Evolutionary conservation across 2,329 filamentous ascomycete species (phyloP).

Genomic region (Venturia nashicola): DNA sequence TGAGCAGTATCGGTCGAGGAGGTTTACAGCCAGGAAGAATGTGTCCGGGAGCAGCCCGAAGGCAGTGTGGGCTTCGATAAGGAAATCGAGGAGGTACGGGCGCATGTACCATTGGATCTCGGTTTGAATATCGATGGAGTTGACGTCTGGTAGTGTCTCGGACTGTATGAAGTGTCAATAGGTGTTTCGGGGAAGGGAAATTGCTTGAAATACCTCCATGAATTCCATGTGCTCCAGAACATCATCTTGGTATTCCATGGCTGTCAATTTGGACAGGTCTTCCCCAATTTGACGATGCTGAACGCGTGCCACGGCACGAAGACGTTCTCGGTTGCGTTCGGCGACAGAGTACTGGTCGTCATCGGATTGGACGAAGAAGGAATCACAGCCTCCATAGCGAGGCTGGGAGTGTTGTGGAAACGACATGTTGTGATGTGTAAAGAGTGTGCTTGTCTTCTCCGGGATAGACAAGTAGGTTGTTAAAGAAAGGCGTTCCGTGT

Average conservation of each 20-base stretch:
- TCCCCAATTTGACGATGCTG: slow-evolving; percentile 80
- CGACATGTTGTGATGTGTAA: slow-evolving; percentile 38
- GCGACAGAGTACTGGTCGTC: slow-evolving; percentile 41
- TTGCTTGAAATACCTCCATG: slow-evolving; percentile 60
- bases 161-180: slow-evolving; percentile 35
- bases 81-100: slow-evolving; percentile 93
- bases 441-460: slow-evolving; percentile 36
- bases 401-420: slow-evolving; percentile 36
- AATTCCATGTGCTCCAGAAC: slow-evolving; percentile 86
- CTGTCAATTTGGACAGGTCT: slow-evolving; percentile 73
- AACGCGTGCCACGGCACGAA: slow-evolving; percentile 66
- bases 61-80: slow-evolving; percentile 91
- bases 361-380: slow-evolving; percentile 54
- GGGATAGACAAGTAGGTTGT: slow-evolving; percentile 25
- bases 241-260: slow-evolving; percentile 88
- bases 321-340: slow-evolving; percentile 61
- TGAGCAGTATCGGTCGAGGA: slow-evolving; percentile 95
- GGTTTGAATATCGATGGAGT: slow-evolving; percentile 96
- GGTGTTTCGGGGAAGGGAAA: slow-evolving; percentile 9
- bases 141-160: slow-evolving; percentile 88
- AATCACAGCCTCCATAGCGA: slow-evolving; percentile 53
- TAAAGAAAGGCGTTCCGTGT: slow-evolving; percentile 17
- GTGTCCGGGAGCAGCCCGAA: slow-evolving; percentile 92
- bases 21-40: slow-evolving; percentile 89
- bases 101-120: slow-evolving; percentile 99